Evolutionary conservation across 257 asterid species (phyloP).

Genomic region (Leptodermis oblonga): DNA sequence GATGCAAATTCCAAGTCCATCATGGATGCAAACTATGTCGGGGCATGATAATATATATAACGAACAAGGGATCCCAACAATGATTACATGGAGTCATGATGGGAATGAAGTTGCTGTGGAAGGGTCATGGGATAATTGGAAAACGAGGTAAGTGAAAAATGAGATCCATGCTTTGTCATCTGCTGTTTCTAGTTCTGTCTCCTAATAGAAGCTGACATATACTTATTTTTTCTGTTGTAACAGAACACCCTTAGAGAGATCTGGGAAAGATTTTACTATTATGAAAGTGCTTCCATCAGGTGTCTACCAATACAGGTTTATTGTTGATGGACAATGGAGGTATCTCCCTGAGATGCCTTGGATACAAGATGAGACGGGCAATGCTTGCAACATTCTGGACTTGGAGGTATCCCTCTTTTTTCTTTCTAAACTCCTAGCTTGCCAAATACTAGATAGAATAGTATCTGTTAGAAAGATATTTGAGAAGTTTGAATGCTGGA

Average conservation of each 20-base stretch:
- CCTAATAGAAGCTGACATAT: slow-evolving; percentile 17
- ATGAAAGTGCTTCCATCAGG: slow-evolving; percentile 97
- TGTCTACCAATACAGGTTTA: slow-evolving; percentile 82
- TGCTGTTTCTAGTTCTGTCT: slow-evolving; percentile 4
- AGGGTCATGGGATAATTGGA: slow-evolving; percentile 99
- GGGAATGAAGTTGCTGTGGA: slow-evolving; percentile 87
- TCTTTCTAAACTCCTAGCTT: slow-evolving; percentile 6
- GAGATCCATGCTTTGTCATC: neutral
- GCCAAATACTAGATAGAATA: neutral
- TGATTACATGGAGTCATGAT: slow-evolving; percentile 86
- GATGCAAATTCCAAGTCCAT: slow-evolving; percentile 66
- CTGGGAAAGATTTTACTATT: slow-evolving; percentile 96
- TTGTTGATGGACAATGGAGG: slow-evolving; percentile 92
- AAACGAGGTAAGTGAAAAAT: slow-evolving; percentile 52
- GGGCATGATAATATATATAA: slow-evolving; percentile 52
- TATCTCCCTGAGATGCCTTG: slow-evolving; percentile 77
- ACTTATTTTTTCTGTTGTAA: slow-evolving; percentile 8
- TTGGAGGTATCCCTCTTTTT: slow-evolving; percentile 55
- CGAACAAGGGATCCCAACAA: slow-evolving; percentile 87
- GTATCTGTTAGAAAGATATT: neutral
- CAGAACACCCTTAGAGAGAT: slow-evolving; percentile 86
- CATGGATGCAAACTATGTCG: slow-evolving; percentile 82
- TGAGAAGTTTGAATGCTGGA: neutral
- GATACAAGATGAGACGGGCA: slow-evolving; percentile 82
- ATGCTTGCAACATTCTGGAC: slow-evolving; percentile 75